phyloP scores from a whole-genome alignment of 768 basidiomycete species.

The Grammothele lineata region DNA sequence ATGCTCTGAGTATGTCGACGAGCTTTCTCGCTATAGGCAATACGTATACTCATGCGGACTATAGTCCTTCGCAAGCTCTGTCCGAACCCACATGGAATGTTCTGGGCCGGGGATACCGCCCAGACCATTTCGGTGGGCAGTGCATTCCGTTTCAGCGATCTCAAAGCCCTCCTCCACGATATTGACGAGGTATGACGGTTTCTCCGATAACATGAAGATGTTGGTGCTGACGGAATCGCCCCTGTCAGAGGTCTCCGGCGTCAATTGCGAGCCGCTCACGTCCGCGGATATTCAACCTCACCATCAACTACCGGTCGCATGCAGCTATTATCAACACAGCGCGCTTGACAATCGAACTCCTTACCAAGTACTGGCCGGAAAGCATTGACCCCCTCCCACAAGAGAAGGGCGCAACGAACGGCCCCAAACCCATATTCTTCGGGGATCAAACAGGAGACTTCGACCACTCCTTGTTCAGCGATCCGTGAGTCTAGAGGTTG shows the following conservation, averaged over 20 bases:
- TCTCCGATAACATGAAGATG: no score
- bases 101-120: constrained; percentile 80
- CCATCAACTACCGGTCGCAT: constrained; percentile 67
- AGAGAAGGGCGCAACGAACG: constrained; percentile 53
- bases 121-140: constrained; percentile 75
- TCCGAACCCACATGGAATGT: constrained; percentile 58
- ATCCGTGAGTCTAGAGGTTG: constrained; percentile 33
- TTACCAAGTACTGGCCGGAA: constrained; percentile 57
- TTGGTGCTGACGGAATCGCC: no score
- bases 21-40: background rate
- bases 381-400: constrained; percentile 55
- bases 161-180: constrained; percentile 63
- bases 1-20: constrained; percentile 46
- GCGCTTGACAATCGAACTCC: constrained; percentile 57
- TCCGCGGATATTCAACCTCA: constrained; percentile 44
- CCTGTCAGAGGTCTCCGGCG: no score
- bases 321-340: constrained; percentile 74
- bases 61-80: constrained; percentile 63
- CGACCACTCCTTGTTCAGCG: constrained; percentile 55
- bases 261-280: no score
- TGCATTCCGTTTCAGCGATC: constrained; percentile 65
- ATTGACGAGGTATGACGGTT: constrained; percentile 43
- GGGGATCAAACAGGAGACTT: constrained; percentile 40
- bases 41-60: no score
- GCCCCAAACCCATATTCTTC: constrained; percentile 56